Base-by-base conservation (phyloP, 2,329 filamentous ascomycete species). In the Penicillium sp. region DNA sequence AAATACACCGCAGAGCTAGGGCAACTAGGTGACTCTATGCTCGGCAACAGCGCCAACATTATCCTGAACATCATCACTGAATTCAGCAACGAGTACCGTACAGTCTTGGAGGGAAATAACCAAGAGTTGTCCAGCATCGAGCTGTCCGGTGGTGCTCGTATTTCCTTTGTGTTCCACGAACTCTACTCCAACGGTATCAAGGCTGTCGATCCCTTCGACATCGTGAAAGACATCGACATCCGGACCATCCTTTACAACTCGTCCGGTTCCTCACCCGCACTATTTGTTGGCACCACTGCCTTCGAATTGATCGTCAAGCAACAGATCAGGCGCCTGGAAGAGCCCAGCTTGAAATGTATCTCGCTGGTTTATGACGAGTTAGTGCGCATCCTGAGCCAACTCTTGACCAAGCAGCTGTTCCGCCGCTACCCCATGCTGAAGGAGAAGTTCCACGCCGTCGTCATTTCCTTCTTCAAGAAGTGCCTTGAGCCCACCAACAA, bases 151-250 rank as follows among this genome's bases (percentile, higher is more conserved):
- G 94, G 94, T 79, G 94, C 94, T 51, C 89, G 94, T 84, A 99
- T 99, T 74, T 96, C 91, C 73, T 99, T 99, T 71, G 94, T 99
- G 43, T 99, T 97, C 84, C 94, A 99, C 77, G 94, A 99, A 75
- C 83, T 99, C 16, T 99, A 99, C 78, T 88, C 91, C 55, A 97
- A 97, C 73, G 94, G 94, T 78, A 84, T 99, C 73, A 97, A 97
- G 82, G 92, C 94, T 1, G 88, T 99, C 41, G 95, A 99, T 75
- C 94, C 94, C 35, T 99, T 99, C 73, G 94, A 99, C 68, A 84
- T 92, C 62, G 91, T 97, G 75, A 99, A 97, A 80, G 94, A 99
- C 73, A 87, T 93, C 58, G 94, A 99, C 70, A 99, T 99, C 67
- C 88, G 95, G 65, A 97, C 91, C 25, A 93, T 97, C 59, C 84